Conservation (phyloP, 2,329 filamentous ascomycete species). For the Lachnellula occidentalis region DNA sequence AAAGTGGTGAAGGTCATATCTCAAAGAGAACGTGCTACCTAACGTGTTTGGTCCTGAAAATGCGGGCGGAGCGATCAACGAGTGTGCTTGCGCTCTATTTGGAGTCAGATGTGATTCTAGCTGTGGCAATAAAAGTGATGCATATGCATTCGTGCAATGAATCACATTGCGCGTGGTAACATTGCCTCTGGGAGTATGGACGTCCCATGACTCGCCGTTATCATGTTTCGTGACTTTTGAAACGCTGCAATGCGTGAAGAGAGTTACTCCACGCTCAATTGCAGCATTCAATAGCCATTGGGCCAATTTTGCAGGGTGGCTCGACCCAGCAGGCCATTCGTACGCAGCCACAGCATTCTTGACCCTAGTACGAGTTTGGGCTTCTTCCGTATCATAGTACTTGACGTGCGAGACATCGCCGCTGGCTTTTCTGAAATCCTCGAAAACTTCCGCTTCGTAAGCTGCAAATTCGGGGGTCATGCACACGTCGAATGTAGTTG, state of each 20-base stretch:
- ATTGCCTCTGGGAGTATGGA: slow-evolving; percentile 33
- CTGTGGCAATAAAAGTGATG: slow-evolving; percentile 34
- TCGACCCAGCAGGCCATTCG: slow-evolving; percentile 45
- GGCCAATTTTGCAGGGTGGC: slow-evolving; percentile 43
- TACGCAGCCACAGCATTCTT: slow-evolving; percentile 39
- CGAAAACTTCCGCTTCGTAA: slow-evolving; percentile 37
- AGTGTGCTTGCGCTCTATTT: slow-evolving; percentile 40
- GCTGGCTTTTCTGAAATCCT: slow-evolving; percentile 36
- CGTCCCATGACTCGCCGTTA: slow-evolving; percentile 26
- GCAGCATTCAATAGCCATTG: slow-evolving; percentile 40
- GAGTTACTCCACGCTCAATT: slow-evolving; percentile 34
- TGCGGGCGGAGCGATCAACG: slow-evolving; percentile 36
- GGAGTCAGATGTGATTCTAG: slow-evolving; percentile 35
- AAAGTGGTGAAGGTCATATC: slow-evolving; percentile 42
- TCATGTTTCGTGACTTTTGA: slow-evolving; percentile 24
- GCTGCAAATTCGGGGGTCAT: slow-evolving; percentile 41
- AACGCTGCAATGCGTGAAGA: slow-evolving; percentile 41
- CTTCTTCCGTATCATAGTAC: slow-evolving; percentile 37
- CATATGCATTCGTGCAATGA: slow-evolving; percentile 38
- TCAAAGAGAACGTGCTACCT: slow-evolving; percentile 39
- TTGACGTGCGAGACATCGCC: slow-evolving; percentile 40
- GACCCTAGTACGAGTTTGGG: slow-evolving; percentile 34
- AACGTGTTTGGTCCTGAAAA: slow-evolving; percentile 33
- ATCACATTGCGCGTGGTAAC: slow-evolving; percentile 29
- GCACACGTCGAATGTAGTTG: slow-evolving; percentile 44